Conservation (phyloP, 768 basidiomycete genomes). For the Phlebiopsis flavidoalba region DNA sequence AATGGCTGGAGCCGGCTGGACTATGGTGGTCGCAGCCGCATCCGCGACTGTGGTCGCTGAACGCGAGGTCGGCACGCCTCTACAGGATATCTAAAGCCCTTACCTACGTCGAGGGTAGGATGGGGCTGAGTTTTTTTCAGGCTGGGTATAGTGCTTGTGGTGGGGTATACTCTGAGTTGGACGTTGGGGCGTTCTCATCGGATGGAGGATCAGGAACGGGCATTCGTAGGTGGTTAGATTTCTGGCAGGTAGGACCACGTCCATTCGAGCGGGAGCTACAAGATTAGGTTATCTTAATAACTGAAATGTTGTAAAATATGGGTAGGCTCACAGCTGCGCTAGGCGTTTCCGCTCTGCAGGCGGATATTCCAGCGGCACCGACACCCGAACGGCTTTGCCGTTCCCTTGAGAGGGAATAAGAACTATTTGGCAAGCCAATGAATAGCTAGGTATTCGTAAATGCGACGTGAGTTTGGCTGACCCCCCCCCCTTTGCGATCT, state of each 20-base stretch:
- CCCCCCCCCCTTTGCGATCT: too few relatives aligned
- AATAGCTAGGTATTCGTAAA: conserved; percentile 52
- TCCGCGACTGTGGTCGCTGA: conserved; percentile 9
- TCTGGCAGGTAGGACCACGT: conserved; percentile 68
- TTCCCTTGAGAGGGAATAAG: conserved; percentile 89
- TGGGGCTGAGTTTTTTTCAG: background rate
- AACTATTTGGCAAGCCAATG: conserved; percentile 80
- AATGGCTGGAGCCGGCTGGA: background rate
- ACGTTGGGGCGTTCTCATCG: background rate
- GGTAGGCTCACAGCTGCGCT: conserved; percentile 54
- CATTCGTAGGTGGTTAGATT: conserved; percentile 60
- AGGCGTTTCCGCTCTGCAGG: conserved; percentile 70
- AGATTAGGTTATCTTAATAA: background rate
- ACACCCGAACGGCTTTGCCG: conserved; percentile 81
- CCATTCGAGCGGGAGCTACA: conserved; percentile 77
- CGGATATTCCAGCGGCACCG: conserved; percentile 82
- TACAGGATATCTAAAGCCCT: background rate
- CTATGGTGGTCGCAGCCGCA: conserved; percentile 2
- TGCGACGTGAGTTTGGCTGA: background rate
- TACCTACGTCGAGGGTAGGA: background rate
- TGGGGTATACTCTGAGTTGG: background rate
- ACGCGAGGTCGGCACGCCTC: too few relatives aligned
- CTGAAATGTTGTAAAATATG: conserved; percentile 4
- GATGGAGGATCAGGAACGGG: conserved; percentile 61
- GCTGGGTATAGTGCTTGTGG: background rate